phyloP scores from a whole-genome alignment of 2,329 filamentous ascomycete species.

The Fusarium mangiferae region DNA sequence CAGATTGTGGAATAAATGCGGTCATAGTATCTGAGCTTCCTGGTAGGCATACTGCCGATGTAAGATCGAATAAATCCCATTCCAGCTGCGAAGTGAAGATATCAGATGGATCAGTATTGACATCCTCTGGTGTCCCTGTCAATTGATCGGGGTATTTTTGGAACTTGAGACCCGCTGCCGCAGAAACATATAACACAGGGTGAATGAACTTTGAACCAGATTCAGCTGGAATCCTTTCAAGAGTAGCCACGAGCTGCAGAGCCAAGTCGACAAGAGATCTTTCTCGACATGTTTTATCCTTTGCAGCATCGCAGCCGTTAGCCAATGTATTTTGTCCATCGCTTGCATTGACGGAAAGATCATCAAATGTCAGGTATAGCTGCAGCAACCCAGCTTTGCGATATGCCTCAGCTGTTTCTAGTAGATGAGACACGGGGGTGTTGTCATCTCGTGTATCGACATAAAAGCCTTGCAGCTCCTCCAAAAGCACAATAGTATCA shows the following conservation, averaged over 20 bases:
- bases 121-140: background rate
- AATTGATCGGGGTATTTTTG: background rate
- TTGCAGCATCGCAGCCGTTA: too few relatives aligned
- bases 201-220: background rate
- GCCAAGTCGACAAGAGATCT: background rate
- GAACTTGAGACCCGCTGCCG: background rate
- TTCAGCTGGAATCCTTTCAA: background rate
- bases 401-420: background rate
- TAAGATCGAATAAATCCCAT: background rate
- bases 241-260: background rate
- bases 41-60: background rate
- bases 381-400: background rate
- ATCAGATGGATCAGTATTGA: background rate
- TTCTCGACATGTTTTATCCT: background rate
- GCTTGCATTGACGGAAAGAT: background rate
- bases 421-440: background rate
- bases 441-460: background rate
- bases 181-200: background rate
- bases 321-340: background rate
- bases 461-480: background rate
- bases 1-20: background rate
- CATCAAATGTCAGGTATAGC: background rate
- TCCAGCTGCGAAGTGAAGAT: background rate
- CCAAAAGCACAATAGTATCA: background rate
- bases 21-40: background rate